These are phyloP conservation scores for Capronia coronata DNA, from an alignment of 2,329 filamentous ascomycete species.

Conservation along the genomic window DNA sequence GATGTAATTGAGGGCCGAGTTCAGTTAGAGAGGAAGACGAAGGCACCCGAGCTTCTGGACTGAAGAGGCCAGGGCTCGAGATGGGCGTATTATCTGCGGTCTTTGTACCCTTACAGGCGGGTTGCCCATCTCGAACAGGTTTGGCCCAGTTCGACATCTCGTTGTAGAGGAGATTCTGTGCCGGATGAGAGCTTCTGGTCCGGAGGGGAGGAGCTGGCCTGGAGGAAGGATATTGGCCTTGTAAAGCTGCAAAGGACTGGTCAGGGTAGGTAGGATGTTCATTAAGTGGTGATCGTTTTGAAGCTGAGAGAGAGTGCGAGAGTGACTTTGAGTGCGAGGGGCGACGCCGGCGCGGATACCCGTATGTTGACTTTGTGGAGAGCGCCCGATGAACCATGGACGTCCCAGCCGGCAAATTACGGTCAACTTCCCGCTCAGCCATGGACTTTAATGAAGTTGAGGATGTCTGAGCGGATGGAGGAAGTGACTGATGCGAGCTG, in stretches of 20 bases:
- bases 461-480: slow-evolving; percentile 18
- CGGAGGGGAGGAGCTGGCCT: slow-evolving; percentile 37
- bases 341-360: slow-evolving; percentile 14
- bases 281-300: slow-evolving; percentile 13
- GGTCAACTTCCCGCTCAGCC: slow-evolving; percentile 9
- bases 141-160: slow-evolving; percentile 28
- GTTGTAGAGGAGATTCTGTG: slow-evolving; percentile 32
- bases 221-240: slow-evolving; percentile 39
- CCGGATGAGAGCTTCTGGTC: slow-evolving; percentile 41
- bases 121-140: slow-evolving; percentile 20
- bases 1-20: slow-evolving; percentile 59
- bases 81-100: slow-evolving; percentile 44
- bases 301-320: slow-evolving; percentile 18
- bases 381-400: slow-evolving; percentile 13
- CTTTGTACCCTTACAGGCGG: slow-evolving; percentile 27
- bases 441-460: slow-evolving; percentile 20
- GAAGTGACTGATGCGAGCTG: slow-evolving; percentile 9
- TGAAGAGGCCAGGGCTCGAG: slow-evolving; percentile 43
- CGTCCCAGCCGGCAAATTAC: background rate
- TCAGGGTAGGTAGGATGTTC: slow-evolving; percentile 41
- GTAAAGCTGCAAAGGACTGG: slow-evolving; percentile 44
- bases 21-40: slow-evolving; percentile 33
- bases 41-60: slow-evolving; percentile 31
- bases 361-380: slow-evolving; percentile 15
- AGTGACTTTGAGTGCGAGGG: slow-evolving; percentile 26